A percentile compares a stretch with the other conserved stretches of the same genome.
Evolutionary conservation across 1,284 basidiomycete genomes (phyloP).

Genomic region (Papiliotrema terrestris): DNA sequence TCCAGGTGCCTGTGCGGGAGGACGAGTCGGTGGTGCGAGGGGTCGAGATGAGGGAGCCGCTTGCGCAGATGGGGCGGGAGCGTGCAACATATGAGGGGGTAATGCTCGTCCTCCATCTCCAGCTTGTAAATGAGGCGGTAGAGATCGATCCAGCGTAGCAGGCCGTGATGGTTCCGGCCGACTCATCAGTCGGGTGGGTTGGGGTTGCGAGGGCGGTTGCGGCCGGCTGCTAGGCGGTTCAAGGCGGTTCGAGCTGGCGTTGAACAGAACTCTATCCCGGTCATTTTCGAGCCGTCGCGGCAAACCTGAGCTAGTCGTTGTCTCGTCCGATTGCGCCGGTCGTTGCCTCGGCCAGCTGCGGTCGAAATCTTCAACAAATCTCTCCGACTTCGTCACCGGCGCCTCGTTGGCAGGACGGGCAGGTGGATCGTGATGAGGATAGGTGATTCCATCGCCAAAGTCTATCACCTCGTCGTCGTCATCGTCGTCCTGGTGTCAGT

Average conservation of each 20-base stretch:
- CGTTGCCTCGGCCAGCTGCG: conserved; percentile 74
- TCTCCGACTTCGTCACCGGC: conserved; percentile 42
- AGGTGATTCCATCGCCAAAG: conserved; percentile 85
- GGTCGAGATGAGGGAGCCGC: background rate
- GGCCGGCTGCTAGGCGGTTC: conserved; percentile 53
- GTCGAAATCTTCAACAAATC: conserved; percentile 73
- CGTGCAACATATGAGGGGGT: conserved; percentile 16
- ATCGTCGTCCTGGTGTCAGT: conserved; percentile 72
- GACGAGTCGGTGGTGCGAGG: background rate
- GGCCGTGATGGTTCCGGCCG: conserved; percentile 2
- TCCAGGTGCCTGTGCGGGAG: background rate
- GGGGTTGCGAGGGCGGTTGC: conserved; percentile 39
- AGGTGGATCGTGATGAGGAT: conserved; percentile 58
- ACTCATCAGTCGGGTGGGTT: conserved; percentile 40
- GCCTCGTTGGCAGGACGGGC: conserved; percentile 32
- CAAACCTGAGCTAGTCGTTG: background rate
- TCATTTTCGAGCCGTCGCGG: conserved; percentile 2
- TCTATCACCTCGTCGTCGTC: conserved; percentile 87
- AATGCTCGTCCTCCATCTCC: conserved; percentile 3
- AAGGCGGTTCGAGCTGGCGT: conserved; percentile 77
- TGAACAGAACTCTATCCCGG: conserved; percentile 66
- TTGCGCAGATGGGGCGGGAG: background rate
- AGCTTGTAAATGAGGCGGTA: conserved; percentile 19
- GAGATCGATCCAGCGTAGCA: conserved; percentile 14
- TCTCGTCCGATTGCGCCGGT: conserved; percentile 5